Conservation (phyloP, 2,329 filamentous ascomycete species). For the Colletotrichum sp. region DNA sequence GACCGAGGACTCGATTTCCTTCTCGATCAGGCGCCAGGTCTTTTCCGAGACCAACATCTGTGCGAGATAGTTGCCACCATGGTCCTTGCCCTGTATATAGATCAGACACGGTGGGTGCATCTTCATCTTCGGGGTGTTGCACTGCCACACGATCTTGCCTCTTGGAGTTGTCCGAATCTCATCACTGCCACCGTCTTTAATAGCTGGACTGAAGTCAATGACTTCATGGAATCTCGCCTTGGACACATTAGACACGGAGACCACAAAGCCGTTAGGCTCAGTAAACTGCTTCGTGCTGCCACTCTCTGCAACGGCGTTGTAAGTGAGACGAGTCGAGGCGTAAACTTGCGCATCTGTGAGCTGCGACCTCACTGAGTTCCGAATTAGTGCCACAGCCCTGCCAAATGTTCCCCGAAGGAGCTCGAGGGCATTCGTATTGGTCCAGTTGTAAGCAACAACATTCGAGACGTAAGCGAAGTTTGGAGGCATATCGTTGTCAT, state of each 20-base stretch:
- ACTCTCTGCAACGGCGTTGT: conserved; percentile 10
- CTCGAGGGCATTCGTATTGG: background rate
- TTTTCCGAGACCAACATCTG: conserved; percentile 8
- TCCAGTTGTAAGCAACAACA: conserved; percentile 18
- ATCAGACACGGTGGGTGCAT: conserved; percentile 4
- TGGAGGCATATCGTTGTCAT: background rate
- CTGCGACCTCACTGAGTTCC: background rate
- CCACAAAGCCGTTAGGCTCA: conserved; percentile 4
- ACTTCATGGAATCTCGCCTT: conserved; percentile 16
- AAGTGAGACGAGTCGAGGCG: conserved; percentile 1
- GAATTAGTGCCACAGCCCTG: background rate
- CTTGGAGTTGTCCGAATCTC: background rate
- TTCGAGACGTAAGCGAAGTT: conserved; percentile 3
- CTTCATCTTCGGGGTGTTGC: conserved; percentile 3
- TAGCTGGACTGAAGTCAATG: conserved; percentile 13
- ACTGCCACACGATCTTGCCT: conserved; percentile 14
- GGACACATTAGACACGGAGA: conserved; percentile 3
- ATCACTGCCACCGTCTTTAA: background rate
- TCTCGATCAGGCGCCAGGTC: conserved; percentile 1
- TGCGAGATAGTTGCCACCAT: conserved; percentile 5
- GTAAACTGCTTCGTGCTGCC: conserved; percentile 14
- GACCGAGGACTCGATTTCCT: background rate
- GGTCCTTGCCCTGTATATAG: conserved; percentile 11
- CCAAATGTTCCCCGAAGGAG: background rate
- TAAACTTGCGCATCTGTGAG: conserved; percentile 8